A percentile compares a stretch with the other conserved stretches of the same genome.
Evolutionary conservation across 352 stramenopile species (phyloP).

Genomic region (Pythium grandisporangium): DNA sequence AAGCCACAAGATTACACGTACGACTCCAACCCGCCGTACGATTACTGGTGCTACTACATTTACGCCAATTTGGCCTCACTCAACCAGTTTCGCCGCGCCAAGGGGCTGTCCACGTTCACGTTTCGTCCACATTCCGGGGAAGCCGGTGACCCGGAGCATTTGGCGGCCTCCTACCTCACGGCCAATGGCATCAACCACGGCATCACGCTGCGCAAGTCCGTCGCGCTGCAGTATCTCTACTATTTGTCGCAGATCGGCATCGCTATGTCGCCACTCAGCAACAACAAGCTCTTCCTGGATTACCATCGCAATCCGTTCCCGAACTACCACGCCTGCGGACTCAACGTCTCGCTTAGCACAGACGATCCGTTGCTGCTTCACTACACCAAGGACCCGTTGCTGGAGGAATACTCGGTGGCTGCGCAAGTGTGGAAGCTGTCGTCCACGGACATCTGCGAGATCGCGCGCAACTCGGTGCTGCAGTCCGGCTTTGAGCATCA

Average conservation of each 20-base stretch:
- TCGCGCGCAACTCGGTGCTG: conserved; percentile 97
- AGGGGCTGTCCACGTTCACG: conserved; percentile 88
- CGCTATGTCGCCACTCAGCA: conserved; percentile 90
- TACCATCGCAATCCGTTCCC: conserved; percentile 94
- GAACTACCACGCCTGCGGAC: conserved; percentile 92
- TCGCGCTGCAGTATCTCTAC: conserved; percentile 98
- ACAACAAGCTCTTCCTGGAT: conserved; percentile 95
- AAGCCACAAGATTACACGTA: conserved; percentile 83
- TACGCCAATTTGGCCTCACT: conserved; percentile 96
- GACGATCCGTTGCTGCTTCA: conserved; percentile 99
- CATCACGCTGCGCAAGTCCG: conserved; percentile 96
- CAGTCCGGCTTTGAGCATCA: conserved; percentile 97
- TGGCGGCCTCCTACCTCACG: conserved; percentile 86
- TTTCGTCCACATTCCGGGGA: conserved; percentile 98
- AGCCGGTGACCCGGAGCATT: conserved; percentile 95
- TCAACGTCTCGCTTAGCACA: conserved; percentile 98
- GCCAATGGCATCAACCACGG: conserved; percentile 97
- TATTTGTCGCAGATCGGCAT: conserved; percentile 97
- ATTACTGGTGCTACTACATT: conserved; percentile 96
- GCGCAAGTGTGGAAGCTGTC: conserved; percentile 93
- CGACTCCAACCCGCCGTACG: conserved; percentile 90
- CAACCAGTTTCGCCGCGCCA: conserved; percentile 89
- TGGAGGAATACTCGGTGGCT: conserved; percentile 95
- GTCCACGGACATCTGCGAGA: conserved; percentile 97
- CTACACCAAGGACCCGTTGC: conserved; percentile 96